Base-by-base conservation (phyloP, 2,329 filamentous ascomycete species). In the Aspergillus sp. region DNA sequence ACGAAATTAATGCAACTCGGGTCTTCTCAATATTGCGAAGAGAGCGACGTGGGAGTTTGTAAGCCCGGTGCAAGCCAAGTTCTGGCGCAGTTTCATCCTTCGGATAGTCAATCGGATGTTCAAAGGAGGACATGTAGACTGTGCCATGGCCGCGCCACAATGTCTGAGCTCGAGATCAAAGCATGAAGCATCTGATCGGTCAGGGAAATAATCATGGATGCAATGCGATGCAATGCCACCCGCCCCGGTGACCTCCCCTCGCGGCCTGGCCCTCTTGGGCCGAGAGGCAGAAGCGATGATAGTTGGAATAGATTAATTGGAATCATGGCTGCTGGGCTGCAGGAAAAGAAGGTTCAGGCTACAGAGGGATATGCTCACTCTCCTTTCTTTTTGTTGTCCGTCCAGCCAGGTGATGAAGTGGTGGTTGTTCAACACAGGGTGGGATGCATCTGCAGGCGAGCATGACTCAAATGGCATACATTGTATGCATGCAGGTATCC, bases 401-500 rank as follows among this genome's bases (percentile, higher is more conserved):
- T 24, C 27, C 30, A 22, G 27, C 15, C 15, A 39, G 33, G 27
- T 47, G 30, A 54, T 44, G 24, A 39, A 40, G 22, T 20, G 24
- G 17, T 46, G 40, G 47, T 54, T 42, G 15, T 52, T 24, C 17
- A n/a, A 11, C 13, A 44, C 19, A 15, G n/a, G 24, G 8, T n/a
- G 15, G 41, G 15, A 30, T 9, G 27, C 27, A 40, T 39, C 30
- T 46, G 51, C 51, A 54, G 41, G 42, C 33, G 51, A 42, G 20
- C 42, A 54, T 47, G 51, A 47, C 42, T 40, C 51, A 48, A 54
- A 54, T 54, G 34, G 44, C 51, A 54, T 54, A 54, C 42, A 54
- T 54, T 19, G n/a, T 17, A 53, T 54, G 33, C 22, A 48, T 48
- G 33, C 44, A 54, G 24, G 39, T 41, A 48, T 54, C 51, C 51